Base-by-base conservation (phyloP, 345 rosid species). In the Dipteronia dyeriana region DNA sequence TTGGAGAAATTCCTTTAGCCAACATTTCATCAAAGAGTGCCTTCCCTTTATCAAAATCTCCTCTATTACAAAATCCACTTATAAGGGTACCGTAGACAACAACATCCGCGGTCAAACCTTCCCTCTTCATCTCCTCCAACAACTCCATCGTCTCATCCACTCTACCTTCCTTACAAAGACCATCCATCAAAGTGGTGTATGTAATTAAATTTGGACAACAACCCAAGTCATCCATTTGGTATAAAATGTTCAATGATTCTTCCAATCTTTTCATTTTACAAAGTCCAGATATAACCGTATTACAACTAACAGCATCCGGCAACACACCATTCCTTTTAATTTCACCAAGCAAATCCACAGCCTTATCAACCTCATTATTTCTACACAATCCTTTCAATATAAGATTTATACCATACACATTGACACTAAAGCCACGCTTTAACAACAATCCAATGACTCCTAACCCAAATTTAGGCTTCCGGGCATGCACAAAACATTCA, bases 381-480 rank as follows among this genome's bases (percentile, higher is more conserved):
- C 71, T 80, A 79, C 93, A 85, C 74, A 88, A 86, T 62, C 92
- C 91, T 76, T 88, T 90, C 65, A 92, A 80, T 34, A 90, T 47
- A 51, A 88, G 61, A 76, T 88, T 92, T 41, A 88, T 62, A 60
- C 80, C 73, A 70, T 85, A 89, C 13, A 84, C 78, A 66, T 76
- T 86, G 75, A 81, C 38, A 47, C 11, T 9, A 80, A 86, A 90
- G 20, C 97, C 94, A 22, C 94, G 88, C 86, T 86, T 89, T 1
- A 89, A 19, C 23, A 90, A 82, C 86, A 84, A 79, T 3, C 88
- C 86, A 26, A 90, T 47, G 11, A 87, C 94, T 23, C 93, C 89
- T 4, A 69, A 20, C 2, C 90, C 87, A 23, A 84, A 82, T n/a
- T 77, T 68, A 2, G 78, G 70, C 70, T 78, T 77, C 60, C 67